Evolutionary conservation across 805 yeast species (phyloP), one percentile per base, ranked within the genome.

Genomic region (Pichia occidentalis): DNA sequence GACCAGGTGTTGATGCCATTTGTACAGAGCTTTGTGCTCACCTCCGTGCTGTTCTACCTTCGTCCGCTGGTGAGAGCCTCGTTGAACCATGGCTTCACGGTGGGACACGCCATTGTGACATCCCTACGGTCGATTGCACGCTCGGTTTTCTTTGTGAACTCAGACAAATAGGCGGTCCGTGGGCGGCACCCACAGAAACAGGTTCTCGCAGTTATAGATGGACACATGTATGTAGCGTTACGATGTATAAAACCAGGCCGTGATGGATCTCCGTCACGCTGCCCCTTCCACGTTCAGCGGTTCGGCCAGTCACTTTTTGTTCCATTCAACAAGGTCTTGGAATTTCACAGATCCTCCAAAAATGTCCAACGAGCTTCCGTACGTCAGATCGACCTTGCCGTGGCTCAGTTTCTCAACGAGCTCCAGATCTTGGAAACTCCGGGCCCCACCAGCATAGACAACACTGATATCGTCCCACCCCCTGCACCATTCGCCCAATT

Each of bases 391-490:
- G 11, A 92, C 95, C 51, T 73, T 80, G 3, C 95, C 95, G 2
- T 61, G 52, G 54, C 96, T 85, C 52, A 92, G 63, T 30, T 57
- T 44, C 8, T 77, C 59, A 3, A 92, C 97, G 19, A 70, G 62
- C 5, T 63, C 67, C 45, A 92, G 68, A 56, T 92, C 99, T 0
- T 61, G 57, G 0, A 84, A 54, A 56, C 73, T 71, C 50, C 76
- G 80, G 19, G 97, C 98, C 4, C 99, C 99, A 11, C 99, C 99
- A 22, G 98, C 99, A 58, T 92, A 92, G 2, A 90, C 95, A 4
- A 85, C 76, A 24, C 83, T 87, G 2, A 84, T 68, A 20, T 70
- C 73, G 3, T 26, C 7, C 16, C 21, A 28, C 44, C 78, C 75
- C 16, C 17, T 8, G 13, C 67, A 60, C 97, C 97, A 92, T 47